Base-by-base conservation (phyloP, 78 protist genomes). In the Pelomyxa schiedti region DNA sequence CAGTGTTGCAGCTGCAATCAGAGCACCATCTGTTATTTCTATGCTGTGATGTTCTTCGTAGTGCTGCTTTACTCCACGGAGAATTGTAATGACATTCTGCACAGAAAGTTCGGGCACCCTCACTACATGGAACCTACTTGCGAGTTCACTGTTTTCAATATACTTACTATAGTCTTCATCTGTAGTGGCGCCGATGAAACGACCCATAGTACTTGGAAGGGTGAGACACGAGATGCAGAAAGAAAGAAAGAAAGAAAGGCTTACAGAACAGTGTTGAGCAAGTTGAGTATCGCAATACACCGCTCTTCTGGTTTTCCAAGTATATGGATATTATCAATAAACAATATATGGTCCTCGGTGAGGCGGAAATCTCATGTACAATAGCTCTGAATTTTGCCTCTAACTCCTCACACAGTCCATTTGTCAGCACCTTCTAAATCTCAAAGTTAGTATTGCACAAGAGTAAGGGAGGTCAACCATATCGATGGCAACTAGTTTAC, bases 101-200 rank as follows among this genome's bases (percentile, higher is more conserved):
- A 94, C 95, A 1, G 92, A 22, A 28, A 99, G 99, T 79, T 97
- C 99, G 37, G 39, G 29, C 2, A 96, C 98, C 72, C 38, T 39
- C 2, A 93, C 96, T 32, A 40, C 88, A 86, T 95, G 96, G 90
- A 95, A 97, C 37, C 99, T 86, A 1, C 99, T 87, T 74, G 87
- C 99, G 32, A 97, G 88, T 30, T 95, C 88, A 78, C 96, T 99
- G 79, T 94, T 92, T 83, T 96, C 99, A 39, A 98, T 80, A 76
- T 95, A 70, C 84, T 92, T 70, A 9, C 95, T 42, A 83, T 96
- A 98, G 82, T 98, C 99, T 26, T 83, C 90, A 29, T 86, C 69
- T 2, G 99, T 98, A 1, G 99, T 98, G 2, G 99, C 99, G 35
- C 99, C 99, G 37, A 96, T 92, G 86, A 93, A 90, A 2, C 94